Evolutionary conservation across 2,329 filamentous ascomycete species (phyloP), one percentile per base, ranked within the genome.

Genomic region (Onygenales sp.): DNA sequence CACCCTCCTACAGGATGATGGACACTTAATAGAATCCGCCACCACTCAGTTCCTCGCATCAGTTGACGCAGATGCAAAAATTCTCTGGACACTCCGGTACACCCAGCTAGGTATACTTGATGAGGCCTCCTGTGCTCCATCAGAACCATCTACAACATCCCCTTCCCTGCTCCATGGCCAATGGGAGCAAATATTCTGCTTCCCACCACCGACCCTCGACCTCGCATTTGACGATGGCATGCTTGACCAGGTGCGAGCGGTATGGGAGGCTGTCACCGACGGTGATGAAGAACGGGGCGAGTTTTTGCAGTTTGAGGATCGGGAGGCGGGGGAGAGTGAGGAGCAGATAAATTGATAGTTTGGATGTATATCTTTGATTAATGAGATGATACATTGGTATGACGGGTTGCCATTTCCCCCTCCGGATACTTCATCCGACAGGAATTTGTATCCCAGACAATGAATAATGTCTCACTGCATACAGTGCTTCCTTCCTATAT

Each of bases 281-380:
- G 70, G 73, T 1, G 75, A 78, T 4, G 72, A 67, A 1, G 72
- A 72, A 14, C 73, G 74, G 14, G 72, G 73, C 14, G 67, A 79
- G 44, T 96, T 93, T 62, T 84, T 96, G 80, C 75, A 79, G 17
- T 95, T 95, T 66, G 80, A 85, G 48, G 87, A 93, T 55, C 79
- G 89, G 27, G 84, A 90, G 64, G 78, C 76, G 55, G 79, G 79
- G 35, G 82, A 87, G 14, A 31, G 51, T 27, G 36, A 44, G 32
- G 13, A 52, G 43, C 14, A 51, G 2, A 32, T 8, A 1, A 45
- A 31, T 27, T 27, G 1, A 27, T 27, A 5, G 21, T 27, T 27
- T 27, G 21, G 21, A 27, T 27, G 14, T 17, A 27, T 27, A 27
- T 27, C 21, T 27, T 27, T 27, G 3, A 27, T 27, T 27, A 27